A percentile compares a stretch with the other conserved stretches of the same genome.
Evolutionary conservation across 2,329 filamentous ascomycete genomes (phyloP).

Genomic region (Pestalotiopsis sp.): DNA sequence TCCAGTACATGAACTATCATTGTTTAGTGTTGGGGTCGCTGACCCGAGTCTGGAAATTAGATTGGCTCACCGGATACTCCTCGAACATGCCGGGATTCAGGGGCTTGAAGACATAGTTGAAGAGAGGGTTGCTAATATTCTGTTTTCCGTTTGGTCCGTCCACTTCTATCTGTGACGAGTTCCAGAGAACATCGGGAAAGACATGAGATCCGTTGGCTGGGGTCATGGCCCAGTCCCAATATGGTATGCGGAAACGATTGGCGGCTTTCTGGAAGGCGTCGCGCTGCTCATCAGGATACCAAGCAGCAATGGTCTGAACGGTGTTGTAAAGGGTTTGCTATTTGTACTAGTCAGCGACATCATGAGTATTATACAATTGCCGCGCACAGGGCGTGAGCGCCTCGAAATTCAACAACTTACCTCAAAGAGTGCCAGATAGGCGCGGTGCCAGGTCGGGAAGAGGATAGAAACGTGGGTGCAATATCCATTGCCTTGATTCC

Average conservation of each 20-base stretch:
- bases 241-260: slow-evolving; percentile 55
- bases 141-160: slow-evolving; percentile 59
- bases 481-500: slow-evolving; percentile 66
- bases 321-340: slow-evolving; percentile 44
- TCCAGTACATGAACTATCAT: slow-evolving; percentile 59
- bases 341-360: slow-evolving; percentile 32
- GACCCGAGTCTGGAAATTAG: not conserved
- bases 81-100: slow-evolving; percentile 61
- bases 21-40: not conserved
- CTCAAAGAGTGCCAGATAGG: slow-evolving; percentile 70
- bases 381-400: not conserved
- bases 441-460: slow-evolving; percentile 83
- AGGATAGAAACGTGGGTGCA: slow-evolving; percentile 77
- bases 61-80: slow-evolving; percentile 57
- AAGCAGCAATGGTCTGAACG: slow-evolving; percentile 34
- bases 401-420: slow-evolving; percentile 33
- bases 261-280: slow-evolving; percentile 55
- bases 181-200: slow-evolving; percentile 50
- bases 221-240: slow-evolving; percentile 60
- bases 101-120: slow-evolving; percentile 62
- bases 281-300: slow-evolving; percentile 45
- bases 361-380: not conserved
- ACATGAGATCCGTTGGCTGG: slow-evolving; percentile 52
- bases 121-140: slow-evolving; percentile 64
- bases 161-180: slow-evolving; percentile 46